Conservation (phyloP, 768 basidiomycete species). For the Lactarius akahatsu region DNA sequence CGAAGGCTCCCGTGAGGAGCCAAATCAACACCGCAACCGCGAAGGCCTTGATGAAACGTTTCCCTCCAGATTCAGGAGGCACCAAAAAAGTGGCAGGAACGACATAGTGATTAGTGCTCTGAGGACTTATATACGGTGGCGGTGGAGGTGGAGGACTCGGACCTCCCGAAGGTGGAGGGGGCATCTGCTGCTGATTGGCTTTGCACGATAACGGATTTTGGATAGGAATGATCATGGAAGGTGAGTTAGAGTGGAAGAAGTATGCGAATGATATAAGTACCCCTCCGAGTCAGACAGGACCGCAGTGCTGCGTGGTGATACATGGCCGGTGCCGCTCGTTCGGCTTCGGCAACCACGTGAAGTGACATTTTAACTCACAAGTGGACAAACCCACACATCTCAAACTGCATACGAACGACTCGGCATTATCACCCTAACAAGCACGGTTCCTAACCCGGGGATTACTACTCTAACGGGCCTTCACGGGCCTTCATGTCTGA, state of each 20-base stretch:
- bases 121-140: constrained; percentile 16
- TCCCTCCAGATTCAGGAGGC: constrained; percentile 12
- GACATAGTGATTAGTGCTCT: constrained; percentile 8
- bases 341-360: too few relatives aligned
- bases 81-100: background rate
- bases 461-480: background rate
- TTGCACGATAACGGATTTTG: background rate
- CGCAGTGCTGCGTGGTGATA: too few relatives aligned
- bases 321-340: too few relatives aligned
- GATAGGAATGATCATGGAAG: constrained; percentile 4
- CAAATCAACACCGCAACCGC: constrained; percentile 33
- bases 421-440: background rate
- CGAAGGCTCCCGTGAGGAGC: constrained; percentile 26
- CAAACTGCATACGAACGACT: background rate
- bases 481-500: background rate
- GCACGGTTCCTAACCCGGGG: background rate
- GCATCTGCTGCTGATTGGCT: background rate
- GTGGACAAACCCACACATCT: too few relatives aligned
- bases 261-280: too few relatives aligned
- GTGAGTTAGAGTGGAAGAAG: background rate
- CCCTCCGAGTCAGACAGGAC: too few relatives aligned
- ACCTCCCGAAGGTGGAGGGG: background rate
- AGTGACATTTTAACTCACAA: too few relatives aligned
- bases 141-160: constrained; percentile 9
- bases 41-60: constrained; percentile 35